Evolutionary conservation across 176 grass and related monocot species (phyloP).

Genomic region (Areca catechu): DNA sequence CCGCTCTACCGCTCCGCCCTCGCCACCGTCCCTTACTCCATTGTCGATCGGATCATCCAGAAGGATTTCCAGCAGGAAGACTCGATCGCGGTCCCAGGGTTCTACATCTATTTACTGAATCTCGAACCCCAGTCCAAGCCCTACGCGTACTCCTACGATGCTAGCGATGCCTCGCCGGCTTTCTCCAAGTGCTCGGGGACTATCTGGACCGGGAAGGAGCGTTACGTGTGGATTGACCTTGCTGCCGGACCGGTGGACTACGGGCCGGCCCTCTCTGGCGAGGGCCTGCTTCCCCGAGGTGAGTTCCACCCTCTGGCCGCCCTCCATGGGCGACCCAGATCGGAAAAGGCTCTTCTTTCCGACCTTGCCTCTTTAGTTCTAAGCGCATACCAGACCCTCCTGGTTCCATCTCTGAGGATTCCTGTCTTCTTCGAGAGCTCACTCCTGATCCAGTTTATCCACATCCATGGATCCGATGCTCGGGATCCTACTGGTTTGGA

Average conservation of each 20-base stretch:
- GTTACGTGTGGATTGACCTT: constrained; percentile 92
- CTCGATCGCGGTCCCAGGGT: constrained; percentile 31
- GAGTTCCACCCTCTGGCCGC: constrained; percentile 86
- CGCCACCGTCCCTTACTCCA: constrained; percentile 48
- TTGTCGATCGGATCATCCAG: constrained; percentile 50
- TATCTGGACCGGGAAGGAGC: constrained; percentile 75
- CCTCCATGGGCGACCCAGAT: constrained; percentile 68
- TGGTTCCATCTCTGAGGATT: constrained; percentile 82
- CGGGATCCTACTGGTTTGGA: constrained; percentile 55
- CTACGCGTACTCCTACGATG: constrained; percentile 57
- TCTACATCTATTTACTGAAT: constrained; percentile 88
- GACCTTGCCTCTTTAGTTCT: constrained; percentile 67
- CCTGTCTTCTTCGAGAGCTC: constrained; percentile 69
- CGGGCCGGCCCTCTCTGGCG: constrained; percentile 79
- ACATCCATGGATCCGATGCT: constrained; percentile 59
- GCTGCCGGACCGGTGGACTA: constrained; percentile 76
- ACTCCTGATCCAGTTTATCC: constrained; percentile 69
- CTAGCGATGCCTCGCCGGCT: constrained; percentile 33
- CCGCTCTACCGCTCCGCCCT: constrained; percentile 39
- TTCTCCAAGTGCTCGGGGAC: constrained; percentile 72
- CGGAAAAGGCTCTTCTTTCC: constrained; percentile 51
- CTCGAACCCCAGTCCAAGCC: constrained; percentile 45
- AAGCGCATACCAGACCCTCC: constrained; percentile 55
- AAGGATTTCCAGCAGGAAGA: constrained; percentile 41
- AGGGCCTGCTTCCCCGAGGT: constrained; percentile 78